Evolutionary conservation across 2,329 filamentous ascomycete species (phyloP), one percentile per base, ranked within the genome.

Genomic region (Penicillium corylophilum): DNA sequence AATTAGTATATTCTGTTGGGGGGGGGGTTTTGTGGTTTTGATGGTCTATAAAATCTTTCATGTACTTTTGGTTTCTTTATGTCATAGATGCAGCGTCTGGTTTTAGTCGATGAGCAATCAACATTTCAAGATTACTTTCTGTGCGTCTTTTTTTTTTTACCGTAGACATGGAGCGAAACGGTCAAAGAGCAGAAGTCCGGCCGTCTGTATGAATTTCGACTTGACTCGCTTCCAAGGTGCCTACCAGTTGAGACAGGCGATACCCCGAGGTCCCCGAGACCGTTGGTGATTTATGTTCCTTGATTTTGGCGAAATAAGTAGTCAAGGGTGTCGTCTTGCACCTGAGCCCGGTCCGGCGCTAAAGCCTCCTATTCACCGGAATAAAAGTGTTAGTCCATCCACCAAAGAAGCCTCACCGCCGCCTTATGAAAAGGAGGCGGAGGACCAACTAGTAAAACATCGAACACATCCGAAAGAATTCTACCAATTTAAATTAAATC

Each of bases 1-100:
- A 73, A 75, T 60, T 74, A 66, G 47, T 16, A 29, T 43, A 31
- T 43, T 15, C 31, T 44, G 29, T 39, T 48, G 39, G 51, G 47
- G 40, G 45, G 26, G 44, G 38, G 29, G 46, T 35, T 36, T 48
- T 16, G 16, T 28, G 41, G 45, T 24, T 46, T 29, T 41, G 44
- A 54, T 22, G 36, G 41, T 49, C 28, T 46, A 38, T 41, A 46
- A 54, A 61, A 59, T 46, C 26, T 43, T 61, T 50, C 13, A 9
- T 41, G 28, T 54, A 38, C 49, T 51, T 40, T 46, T 44, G 56
- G 45, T 50, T 26, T 55, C 22, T 39, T 57, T 50, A 59, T 59
- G 59, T 62, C 61, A 63, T 63, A 59, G 55, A 58, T 62, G 61
- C 55, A 60, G 61, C 59, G 59, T 56, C 51, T 56, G 44, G 46